These are phyloP conservation scores for Cymodocea nodosa DNA, from an alignment of 116 monocot genomes.

Conservation along the genomic window DNA sequence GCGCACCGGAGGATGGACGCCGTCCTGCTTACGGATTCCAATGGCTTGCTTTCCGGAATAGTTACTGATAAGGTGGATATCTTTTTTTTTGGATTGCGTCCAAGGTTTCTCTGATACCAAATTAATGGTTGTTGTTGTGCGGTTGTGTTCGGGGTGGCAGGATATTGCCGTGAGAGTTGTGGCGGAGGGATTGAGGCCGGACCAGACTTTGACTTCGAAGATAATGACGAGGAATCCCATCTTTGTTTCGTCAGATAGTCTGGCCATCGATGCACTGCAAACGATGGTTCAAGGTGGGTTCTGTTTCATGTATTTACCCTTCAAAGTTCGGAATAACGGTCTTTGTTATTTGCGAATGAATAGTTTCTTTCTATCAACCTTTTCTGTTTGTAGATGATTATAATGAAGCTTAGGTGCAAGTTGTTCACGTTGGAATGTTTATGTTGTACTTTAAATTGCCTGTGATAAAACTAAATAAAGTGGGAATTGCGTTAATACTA, in stretches of 20 bases:
- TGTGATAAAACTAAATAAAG: too few species aligned
- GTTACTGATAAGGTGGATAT: slow-evolving; percentile 65
- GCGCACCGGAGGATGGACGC: slow-evolving; percentile 63
- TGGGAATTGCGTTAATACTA: too few species aligned
- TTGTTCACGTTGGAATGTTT: too few species aligned
- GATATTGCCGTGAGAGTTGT: slow-evolving; percentile 86
- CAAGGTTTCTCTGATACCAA: not conserved
- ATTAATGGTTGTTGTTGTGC: not conserved
- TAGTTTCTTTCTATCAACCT: too few species aligned
- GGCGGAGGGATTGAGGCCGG: slow-evolving; percentile 76
- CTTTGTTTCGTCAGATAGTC: slow-evolving; percentile 67
- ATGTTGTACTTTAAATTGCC: too few species aligned
- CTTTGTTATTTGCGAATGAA: too few species aligned
- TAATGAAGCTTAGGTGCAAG: too few species aligned
- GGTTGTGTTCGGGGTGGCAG: slow-evolving; percentile 11
- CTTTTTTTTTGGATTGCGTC: not conserved
- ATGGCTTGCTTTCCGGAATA: slow-evolving; percentile 81
- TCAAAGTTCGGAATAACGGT: too few species aligned
- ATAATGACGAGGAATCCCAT: slow-evolving; percentile 88
- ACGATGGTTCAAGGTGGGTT: slow-evolving; percentile 94
- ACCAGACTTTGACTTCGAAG: slow-evolving; percentile 79
- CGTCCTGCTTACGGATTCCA: slow-evolving; percentile 72
- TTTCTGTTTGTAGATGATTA: too few species aligned
- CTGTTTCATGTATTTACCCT: not conserved
- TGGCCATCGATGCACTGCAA: slow-evolving; percentile 91